Percentiles rank a stretch among this genome's conserved stretches.
Evolutionary conservation across 1,139 yeast species (phyloP).

Genomic region (Blastobotrys persicus): DNA sequence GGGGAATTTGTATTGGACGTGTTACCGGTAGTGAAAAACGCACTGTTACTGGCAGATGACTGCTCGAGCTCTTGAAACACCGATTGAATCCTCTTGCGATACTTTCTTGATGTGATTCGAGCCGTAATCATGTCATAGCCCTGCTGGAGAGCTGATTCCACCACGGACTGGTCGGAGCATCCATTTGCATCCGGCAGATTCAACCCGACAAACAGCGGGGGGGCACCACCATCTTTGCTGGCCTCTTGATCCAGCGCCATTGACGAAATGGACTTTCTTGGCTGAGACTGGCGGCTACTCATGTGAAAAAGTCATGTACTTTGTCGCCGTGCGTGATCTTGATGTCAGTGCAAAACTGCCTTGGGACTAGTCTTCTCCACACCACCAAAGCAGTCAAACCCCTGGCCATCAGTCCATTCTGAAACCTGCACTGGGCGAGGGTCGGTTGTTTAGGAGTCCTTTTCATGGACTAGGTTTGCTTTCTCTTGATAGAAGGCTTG

Average conservation of each 20-base stretch:
- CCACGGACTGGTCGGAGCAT: constrained; percentile 31
- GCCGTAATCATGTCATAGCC: constrained; percentile 42
- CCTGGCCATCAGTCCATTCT: too few species aligned
- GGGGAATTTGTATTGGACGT: constrained; percentile 12
- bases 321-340: not conserved
- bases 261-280: not conserved
- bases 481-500: too few species aligned
- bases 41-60: constrained; percentile 5
- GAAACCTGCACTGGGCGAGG: too few species aligned
- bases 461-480: too few species aligned
- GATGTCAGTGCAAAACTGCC: too few species aligned
- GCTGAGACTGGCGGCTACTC: not conserved
- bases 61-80: constrained; percentile 27
- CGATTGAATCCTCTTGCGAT: constrained; percentile 32
- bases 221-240: not conserved
- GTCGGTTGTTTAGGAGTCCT: too few species aligned
- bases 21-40: constrained; percentile 7
- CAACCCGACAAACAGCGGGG: constrained; percentile 36
- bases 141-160: constrained; percentile 33
- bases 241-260: not conserved
- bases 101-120: constrained; percentile 35
- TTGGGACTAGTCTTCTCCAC: too few species aligned
- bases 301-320: too few species aligned
- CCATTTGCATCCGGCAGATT: constrained; percentile 38
- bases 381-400: too few species aligned